These are phyloP conservation scores for Meyerozyma athensensis DNA, from an alignment of 1,139 yeast species.

Conservation along the genomic window DNA sequence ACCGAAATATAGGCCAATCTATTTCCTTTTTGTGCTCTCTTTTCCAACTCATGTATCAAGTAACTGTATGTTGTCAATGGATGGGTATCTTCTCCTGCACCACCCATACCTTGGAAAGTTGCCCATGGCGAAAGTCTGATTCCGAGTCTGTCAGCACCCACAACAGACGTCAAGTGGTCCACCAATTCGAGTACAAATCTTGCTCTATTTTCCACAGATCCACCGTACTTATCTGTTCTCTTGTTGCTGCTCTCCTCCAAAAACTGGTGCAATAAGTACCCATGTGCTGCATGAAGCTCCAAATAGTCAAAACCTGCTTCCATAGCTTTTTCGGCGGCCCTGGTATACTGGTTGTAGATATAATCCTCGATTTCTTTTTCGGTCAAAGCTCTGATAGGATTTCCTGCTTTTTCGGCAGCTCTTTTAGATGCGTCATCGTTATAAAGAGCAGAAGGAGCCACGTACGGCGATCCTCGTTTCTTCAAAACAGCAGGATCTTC, in stretches of 20 bases:
- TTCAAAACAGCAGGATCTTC: conserved; percentile 19
- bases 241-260: conserved; percentile 11
- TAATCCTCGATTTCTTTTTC: conserved; percentile 11
- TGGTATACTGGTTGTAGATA: conserved; percentile 9
- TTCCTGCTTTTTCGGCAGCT: conserved; percentile 10
- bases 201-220: conserved; percentile 15
- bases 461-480: conserved; percentile 23
- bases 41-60: conserved; percentile 14
- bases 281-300: conserved; percentile 16
- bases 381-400: conserved; percentile 11
- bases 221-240: conserved; percentile 17
- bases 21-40: conserved; percentile 10
- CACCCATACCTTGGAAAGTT: conserved; percentile 23
- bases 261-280: conserved; percentile 15
- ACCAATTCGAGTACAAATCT: conserved; percentile 13
- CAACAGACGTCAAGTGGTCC: conserved; percentile 14
- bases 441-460: conserved; percentile 15
- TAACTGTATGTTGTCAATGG: conserved; percentile 30
- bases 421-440: conserved; percentile 5
- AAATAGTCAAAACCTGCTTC: conserved; percentile 16
- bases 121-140: conserved; percentile 14
- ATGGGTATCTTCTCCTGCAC: conserved; percentile 27
- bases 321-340: conserved; percentile 16
- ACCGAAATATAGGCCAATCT: conserved; percentile 12
- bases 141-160: conserved; percentile 11